phyloP scores from a whole-genome alignment of 2,329 filamentous ascomycete species.

The Ramichloridium luteum region DNA sequence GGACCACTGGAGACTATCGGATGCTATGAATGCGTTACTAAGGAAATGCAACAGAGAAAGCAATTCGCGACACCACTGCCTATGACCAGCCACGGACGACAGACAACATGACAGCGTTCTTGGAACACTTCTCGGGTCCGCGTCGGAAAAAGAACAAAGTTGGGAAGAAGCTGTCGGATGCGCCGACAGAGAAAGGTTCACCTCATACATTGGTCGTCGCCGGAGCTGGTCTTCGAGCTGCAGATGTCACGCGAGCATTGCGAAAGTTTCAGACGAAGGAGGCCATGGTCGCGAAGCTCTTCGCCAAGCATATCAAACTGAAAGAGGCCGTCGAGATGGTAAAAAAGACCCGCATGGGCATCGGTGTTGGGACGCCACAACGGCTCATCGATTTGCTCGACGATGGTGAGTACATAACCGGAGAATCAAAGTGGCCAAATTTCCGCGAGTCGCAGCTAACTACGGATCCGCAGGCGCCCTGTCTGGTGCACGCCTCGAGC shows the following conservation, averaged over 20 bases:
- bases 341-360: conserved; percentile 55
- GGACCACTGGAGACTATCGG: not conserved
- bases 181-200: conserved; percentile 50
- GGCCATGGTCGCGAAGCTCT: conserved; percentile 73
- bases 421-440: not conserved
- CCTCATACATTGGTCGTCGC: conserved; percentile 81
- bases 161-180: conserved; percentile 47
- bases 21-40: conserved; percentile 8
- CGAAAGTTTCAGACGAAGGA: conserved; percentile 71
- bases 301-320: conserved; percentile 96
- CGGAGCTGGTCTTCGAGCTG: conserved; percentile 70
- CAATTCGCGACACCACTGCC: conserved; percentile 67
- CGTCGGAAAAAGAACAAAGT: conserved; percentile 26
- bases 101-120: conserved; percentile 63
- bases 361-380: conserved; percentile 82
- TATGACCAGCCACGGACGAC: conserved; percentile 56
- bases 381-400: conserved; percentile 72
- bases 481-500: conserved; percentile 56
- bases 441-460: conserved; percentile 1
- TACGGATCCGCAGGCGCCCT: conserved; percentile 45
- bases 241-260: conserved; percentile 66
- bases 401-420: conserved; percentile 45
- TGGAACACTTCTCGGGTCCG: conserved; percentile 49
- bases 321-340: conserved; percentile 72
- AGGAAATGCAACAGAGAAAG: conserved; percentile 42